These are phyloP conservation scores for Nicotiana sylvestris DNA, from an alignment of 257 asterid species.

Conservation along the genomic window DNA sequence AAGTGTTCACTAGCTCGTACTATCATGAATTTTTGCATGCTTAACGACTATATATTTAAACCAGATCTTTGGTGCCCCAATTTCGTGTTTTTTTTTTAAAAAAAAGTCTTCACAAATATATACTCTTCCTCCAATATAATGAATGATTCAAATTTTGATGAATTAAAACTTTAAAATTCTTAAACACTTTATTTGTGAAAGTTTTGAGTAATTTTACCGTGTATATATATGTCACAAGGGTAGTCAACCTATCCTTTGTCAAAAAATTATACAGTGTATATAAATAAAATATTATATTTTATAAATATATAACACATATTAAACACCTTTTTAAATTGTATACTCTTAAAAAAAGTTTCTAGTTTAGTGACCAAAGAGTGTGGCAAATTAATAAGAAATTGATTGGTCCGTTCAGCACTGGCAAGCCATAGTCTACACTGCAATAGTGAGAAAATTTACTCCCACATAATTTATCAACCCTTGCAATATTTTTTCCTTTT, in stretches of 20 bases:
- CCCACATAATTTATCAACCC: neutral
- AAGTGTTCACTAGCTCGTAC: neutral
- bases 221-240: no score
- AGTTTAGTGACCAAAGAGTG: neutral
- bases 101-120: no score
- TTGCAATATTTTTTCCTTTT: neutral
- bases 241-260: no score
- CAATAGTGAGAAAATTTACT: neutral
- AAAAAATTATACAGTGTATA: no score
- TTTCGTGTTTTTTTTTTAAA: neutral
- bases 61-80: neutral
- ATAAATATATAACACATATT: no score
- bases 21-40: neutral
- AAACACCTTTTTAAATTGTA: no score
- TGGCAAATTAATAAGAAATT: neutral
- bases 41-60: neutral
- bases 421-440: neutral
- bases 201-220: no score
- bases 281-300: no score
- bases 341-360: no score
- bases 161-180: neutral
- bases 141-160: neutral
- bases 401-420: neutral
- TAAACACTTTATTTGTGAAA: no score
- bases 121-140: neutral